phyloP scores from a whole-genome alignment of 2,329 filamentous ascomycete genomes.

The Cladosporium sp. region DNA sequence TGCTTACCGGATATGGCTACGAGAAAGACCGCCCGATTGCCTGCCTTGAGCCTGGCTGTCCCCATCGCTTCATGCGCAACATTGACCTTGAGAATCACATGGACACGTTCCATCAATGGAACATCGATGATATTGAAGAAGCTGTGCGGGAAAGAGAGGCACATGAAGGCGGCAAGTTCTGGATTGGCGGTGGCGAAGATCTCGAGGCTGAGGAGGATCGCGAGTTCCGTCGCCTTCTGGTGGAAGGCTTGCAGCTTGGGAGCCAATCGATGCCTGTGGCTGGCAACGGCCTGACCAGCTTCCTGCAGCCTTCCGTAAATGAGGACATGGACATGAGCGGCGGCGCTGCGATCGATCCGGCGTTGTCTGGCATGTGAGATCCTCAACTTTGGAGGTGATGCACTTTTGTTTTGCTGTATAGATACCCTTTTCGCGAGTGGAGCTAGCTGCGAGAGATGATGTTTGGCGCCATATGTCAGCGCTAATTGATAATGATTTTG shows the following conservation, averaged over 20 bases:
- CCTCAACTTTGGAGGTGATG: background rate
- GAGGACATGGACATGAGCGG: background rate
- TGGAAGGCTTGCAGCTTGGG: slow-evolving; percentile 18
- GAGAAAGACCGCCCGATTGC: slow-evolving; percentile 52
- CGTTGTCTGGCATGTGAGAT: slow-evolving; percentile 9
- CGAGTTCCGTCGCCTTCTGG: slow-evolving; percentile 13
- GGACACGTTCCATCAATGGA: slow-evolving; percentile 46
- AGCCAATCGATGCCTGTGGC: slow-evolving; percentile 11
- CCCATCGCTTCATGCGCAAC: slow-evolving; percentile 58
- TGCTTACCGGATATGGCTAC: slow-evolving; percentile 61
- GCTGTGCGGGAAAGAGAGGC: slow-evolving; percentile 44
- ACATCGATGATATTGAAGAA: slow-evolving; percentile 42
- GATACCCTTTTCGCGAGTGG: slow-evolving; percentile 13
- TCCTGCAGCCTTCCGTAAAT: background rate
- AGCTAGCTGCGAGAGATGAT: background rate
- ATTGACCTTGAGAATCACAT: slow-evolving; percentile 62
- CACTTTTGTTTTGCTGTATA: slow-evolving; percentile 7
- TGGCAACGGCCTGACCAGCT: slow-evolving; percentile 9
- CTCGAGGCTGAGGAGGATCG: slow-evolving; percentile 19
- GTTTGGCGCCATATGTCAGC: background rate
- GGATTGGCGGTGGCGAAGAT: slow-evolving; percentile 44
- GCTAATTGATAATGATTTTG: background rate
- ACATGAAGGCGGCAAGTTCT: slow-evolving; percentile 47
- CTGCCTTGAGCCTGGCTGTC: slow-evolving; percentile 55
- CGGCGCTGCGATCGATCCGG: slow-evolving; percentile 12